Conservation (phyloP, 2,329 filamentous ascomycete species). For the Acrocalymma vagum region DNA sequence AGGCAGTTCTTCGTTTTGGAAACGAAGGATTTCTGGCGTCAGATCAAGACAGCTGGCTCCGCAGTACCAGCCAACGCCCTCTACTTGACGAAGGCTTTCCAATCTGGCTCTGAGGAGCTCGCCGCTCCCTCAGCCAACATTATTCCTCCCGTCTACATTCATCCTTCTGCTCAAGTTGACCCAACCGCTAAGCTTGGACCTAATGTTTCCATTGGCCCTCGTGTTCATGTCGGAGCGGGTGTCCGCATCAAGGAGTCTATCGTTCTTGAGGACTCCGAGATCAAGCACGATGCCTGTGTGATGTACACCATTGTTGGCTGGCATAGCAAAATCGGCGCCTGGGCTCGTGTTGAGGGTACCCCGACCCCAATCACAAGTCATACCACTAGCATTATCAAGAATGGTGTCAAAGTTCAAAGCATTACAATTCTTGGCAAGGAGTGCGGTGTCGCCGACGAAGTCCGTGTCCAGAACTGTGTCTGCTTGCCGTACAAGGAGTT, state of each 20-base stretch:
- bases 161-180: constrained; percentile 88
- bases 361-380: constrained; percentile 88
- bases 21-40: constrained; percentile 99
- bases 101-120: constrained; percentile 82
- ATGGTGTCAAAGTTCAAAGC: constrained; percentile 97
- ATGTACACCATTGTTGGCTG: constrained; percentile 97
- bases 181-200: constrained; percentile 96
- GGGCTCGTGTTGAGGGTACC: constrained; percentile 96
- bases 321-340: constrained; percentile 95
- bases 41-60: constrained; percentile 99
- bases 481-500: constrained; percentile 98
- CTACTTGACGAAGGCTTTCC: constrained; percentile 93
- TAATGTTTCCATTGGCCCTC: constrained; percentile 95
- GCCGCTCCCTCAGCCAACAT: constrained; percentile 85
- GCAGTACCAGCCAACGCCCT: constrained; percentile 96
- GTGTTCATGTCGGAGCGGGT: constrained; percentile 83
- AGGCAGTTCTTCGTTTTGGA: constrained; percentile 99
- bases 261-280: constrained; percentile 91
- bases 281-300: constrained; percentile 96
- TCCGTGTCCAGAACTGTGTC: constrained; percentile 96
- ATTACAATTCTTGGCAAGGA: constrained; percentile 98
- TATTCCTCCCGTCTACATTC: constrained; percentile 92
- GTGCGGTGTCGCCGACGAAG: constrained; percentile 90
- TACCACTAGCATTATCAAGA: constrained; percentile 94
- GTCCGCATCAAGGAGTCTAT: constrained; percentile 95